Conservation (phyloP, 2,329 filamentous ascomycete species). For the Penicillium sclerotiorum region DNA sequence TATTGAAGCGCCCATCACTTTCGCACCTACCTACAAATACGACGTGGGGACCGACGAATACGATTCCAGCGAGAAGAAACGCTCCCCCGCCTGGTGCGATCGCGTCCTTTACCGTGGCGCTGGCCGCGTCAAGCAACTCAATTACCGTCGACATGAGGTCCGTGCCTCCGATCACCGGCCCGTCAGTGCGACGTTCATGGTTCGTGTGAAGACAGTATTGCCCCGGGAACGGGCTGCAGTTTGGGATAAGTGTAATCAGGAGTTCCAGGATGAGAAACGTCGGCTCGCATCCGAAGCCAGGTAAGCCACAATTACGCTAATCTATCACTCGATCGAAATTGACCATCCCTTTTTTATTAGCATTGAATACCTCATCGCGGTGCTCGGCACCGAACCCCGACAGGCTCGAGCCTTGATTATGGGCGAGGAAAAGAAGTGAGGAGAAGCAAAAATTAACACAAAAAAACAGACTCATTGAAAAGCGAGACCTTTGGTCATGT, state of each 20-base stretch:
- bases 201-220: conserved; percentile 81
- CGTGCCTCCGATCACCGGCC: conserved; percentile 90
- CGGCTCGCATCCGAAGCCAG: conserved; percentile 72
- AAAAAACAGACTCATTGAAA: neutral
- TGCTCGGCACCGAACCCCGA: conserved; percentile 60
- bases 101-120: conserved; percentile 82
- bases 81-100: conserved; percentile 96
- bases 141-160: conserved; percentile 88
- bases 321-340: neutral
- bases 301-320: conserved; percentile 60
- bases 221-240: conserved; percentile 64
- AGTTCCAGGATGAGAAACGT: conserved; percentile 72
- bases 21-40: conserved; percentile 97
- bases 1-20: conserved; percentile 85
- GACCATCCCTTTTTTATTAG: conserved; percentile 45
- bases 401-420: conserved; percentile 54
- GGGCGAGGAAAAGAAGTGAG: conserved; percentile 22
- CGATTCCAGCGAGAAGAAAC: conserved; percentile 91
- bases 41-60: conserved; percentile 94
- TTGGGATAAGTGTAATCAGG: conserved; percentile 73
- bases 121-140: conserved; percentile 80
- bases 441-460: neutral
- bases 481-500: conserved; percentile 4
- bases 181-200: conserved; percentile 80
- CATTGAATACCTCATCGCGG: conserved; percentile 65